Conservation (phyloP, 106 monocot genomes). For the Vanilla planifolia region DNA sequence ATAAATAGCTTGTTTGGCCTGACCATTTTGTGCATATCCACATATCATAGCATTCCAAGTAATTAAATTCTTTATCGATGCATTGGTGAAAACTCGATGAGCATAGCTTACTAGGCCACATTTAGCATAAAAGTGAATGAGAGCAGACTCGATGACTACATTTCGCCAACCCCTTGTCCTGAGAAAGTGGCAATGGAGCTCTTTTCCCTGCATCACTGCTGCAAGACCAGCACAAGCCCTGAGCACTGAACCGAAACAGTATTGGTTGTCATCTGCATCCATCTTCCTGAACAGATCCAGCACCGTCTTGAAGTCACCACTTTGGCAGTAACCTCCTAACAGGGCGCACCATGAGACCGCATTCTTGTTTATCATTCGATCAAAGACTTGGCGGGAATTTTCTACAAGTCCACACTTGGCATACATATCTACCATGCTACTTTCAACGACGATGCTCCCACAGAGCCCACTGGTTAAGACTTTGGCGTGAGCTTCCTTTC, state of each 20-base stretch:
- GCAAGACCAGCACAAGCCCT: slow-evolving; percentile 73
- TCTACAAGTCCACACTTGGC: slow-evolving; percentile 55
- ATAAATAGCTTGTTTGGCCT: slow-evolving; percentile 34
- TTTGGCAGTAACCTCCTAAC: slow-evolving; percentile 75
- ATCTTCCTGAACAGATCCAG: slow-evolving; percentile 55
- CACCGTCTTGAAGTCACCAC: slow-evolving; percentile 37
- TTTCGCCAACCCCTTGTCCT: slow-evolving; percentile 39
- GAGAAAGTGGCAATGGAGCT: slow-evolving; percentile 61
- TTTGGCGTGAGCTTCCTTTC: slow-evolving; percentile 62
- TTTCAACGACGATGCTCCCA: slow-evolving; percentile 70
- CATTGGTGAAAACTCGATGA: slow-evolving; percentile 32
- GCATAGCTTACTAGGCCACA: slow-evolving; percentile 66
- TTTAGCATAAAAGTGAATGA: slow-evolving; percentile 82
- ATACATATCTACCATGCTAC: slow-evolving; percentile 82
- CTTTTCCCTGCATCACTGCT: slow-evolving; percentile 47
- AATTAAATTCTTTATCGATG: slow-evolving; percentile 41
- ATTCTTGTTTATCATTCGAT: slow-evolving; percentile 62
- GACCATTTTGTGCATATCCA: slow-evolving; percentile 75
- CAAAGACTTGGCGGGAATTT: slow-evolving; percentile 59
- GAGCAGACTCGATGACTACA: slow-evolving; percentile 74
- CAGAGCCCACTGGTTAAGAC: slow-evolving; percentile 37
- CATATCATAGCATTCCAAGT: slow-evolving; percentile 91
- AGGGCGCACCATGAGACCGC: slow-evolving; percentile 83
- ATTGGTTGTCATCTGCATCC: slow-evolving; percentile 46
- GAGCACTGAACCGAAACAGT: slow-evolving; percentile 68